Conservation (phyloP, 768 basidiomycete species). For the Suillus variegatus region DNA sequence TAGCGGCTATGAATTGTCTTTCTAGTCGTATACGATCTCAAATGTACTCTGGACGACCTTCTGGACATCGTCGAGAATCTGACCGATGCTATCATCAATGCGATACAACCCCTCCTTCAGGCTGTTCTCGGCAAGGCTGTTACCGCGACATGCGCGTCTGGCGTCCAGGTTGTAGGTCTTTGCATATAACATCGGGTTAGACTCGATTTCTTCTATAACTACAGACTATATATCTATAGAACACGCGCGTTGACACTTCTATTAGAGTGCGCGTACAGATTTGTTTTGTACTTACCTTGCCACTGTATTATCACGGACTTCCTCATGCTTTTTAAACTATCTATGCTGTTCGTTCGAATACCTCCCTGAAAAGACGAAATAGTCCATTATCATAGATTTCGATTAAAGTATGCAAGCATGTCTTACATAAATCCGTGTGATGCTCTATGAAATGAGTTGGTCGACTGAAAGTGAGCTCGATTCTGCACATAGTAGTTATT, state of each 20-base stretch:
- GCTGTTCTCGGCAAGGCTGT: slow-evolving; percentile 24
- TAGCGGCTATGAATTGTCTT: slow-evolving; percentile 4
- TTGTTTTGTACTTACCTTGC: slow-evolving; percentile 35
- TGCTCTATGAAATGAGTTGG: not conserved
- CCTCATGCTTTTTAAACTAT: not conserved
- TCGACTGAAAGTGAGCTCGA: not conserved
- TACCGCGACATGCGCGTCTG: slow-evolving; percentile 23
- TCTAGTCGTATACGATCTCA: slow-evolving; percentile 58
- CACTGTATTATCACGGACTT: slow-evolving; percentile 21
- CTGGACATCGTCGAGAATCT: slow-evolving; percentile 51
- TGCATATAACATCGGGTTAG: slow-evolving; percentile 25
- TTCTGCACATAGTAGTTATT: not conserved
- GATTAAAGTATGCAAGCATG: not conserved
- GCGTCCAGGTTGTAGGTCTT: slow-evolving; percentile 18
- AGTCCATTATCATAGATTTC: not conserved
- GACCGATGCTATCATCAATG: slow-evolving; percentile 47
- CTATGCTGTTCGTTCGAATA: slow-evolving; percentile 1
- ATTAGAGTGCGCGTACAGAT: slow-evolving; percentile 19
- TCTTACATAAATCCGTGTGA: not conserved
- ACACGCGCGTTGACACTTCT: slow-evolving; percentile 20
- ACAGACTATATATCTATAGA: slow-evolving; percentile 31
- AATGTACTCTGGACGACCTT: slow-evolving; percentile 56
- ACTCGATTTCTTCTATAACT: slow-evolving; percentile 29
- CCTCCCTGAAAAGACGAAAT: not conserved
- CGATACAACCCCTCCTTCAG: slow-evolving; percentile 38